A percentile compares a stretch with the other conserved stretches of the same genome.
These are phyloP conservation scores for Penicillium sp. DNA, from an alignment of 2,329 filamentous ascomycete species.

Conservation along the genomic window DNA sequence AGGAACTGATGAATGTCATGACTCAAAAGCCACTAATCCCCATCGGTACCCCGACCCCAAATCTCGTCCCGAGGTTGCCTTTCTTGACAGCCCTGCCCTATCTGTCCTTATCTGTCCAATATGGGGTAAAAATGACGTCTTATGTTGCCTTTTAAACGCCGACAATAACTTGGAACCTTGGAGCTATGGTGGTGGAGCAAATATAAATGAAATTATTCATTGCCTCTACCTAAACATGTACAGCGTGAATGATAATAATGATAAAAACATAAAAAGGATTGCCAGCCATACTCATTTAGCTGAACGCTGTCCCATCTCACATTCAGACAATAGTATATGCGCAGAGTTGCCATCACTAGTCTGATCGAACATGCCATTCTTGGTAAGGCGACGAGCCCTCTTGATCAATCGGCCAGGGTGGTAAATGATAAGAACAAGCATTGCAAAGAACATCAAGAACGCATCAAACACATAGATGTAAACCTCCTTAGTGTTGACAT, in stretches of 20 bases:
- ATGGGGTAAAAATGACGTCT: no score
- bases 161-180: no score
- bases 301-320: constrained; percentile 2
- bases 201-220: no score
- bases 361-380: constrained; percentile 13
- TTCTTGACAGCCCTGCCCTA: no score
- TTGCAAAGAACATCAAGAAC: constrained; percentile 26
- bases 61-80: no score
- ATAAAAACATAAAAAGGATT: background rate
- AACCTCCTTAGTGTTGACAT: constrained; percentile 27
- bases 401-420: constrained; percentile 29
- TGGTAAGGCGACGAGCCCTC: constrained; percentile 13
- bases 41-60: background rate
- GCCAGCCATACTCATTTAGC: background rate
- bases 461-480: constrained; percentile 39
- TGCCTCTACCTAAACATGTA: no score
- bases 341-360: constrained; percentile 7
- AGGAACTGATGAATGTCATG: no score
- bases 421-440: constrained; percentile 24
- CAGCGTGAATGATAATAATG: background rate
- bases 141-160: no score
- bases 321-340: constrained; percentile 20
- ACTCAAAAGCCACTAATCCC: background rate
- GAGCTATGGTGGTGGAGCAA: no score
- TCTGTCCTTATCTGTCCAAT: no score